These are phyloP conservation scores for Aspergillus costaricaensis DNA, from an alignment of 2,329 filamentous ascomycete species.

Conservation along the genomic window DNA sequence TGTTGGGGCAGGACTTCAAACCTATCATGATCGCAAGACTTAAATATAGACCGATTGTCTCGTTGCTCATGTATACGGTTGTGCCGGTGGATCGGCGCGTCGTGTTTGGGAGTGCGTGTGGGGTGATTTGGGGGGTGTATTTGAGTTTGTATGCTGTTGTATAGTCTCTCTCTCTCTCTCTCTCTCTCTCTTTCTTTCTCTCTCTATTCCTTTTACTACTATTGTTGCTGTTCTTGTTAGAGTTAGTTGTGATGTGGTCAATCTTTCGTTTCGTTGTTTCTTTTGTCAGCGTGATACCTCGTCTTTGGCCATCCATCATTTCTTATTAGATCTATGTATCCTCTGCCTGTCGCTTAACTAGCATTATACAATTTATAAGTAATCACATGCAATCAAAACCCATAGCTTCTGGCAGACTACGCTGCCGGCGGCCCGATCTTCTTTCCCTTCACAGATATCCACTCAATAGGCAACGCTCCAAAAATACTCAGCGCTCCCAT, in stretches of 20 bases:
- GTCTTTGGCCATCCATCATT: neutral
- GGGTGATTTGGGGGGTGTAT: slow-evolving; percentile 74
- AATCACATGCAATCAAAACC: too few species aligned
- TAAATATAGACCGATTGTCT: slow-evolving; percentile 72
- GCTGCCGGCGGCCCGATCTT: slow-evolving; percentile 38
- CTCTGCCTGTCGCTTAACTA: too few species aligned
- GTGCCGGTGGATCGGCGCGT: slow-evolving; percentile 71
- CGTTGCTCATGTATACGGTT: slow-evolving; percentile 69
- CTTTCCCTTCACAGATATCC: slow-evolving; percentile 44
- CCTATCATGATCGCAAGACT: slow-evolving; percentile 68
- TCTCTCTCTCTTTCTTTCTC: neutral
- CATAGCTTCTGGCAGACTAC: neutral
- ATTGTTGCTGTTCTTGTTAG: neutral
- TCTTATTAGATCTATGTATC: too few species aligned
- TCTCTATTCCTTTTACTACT: too few species aligned
- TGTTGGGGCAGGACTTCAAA: slow-evolving; percentile 55
- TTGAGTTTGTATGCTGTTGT: slow-evolving; percentile 63
- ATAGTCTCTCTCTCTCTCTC: slow-evolving; percentile 14
- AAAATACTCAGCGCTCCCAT: slow-evolving; percentile 40
- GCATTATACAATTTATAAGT: too few species aligned
- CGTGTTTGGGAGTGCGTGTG: slow-evolving; percentile 70
- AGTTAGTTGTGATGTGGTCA: neutral
- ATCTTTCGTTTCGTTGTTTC: neutral
- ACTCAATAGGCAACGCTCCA: slow-evolving; percentile 40
- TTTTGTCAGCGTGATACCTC: neutral